phyloP scores from a whole-genome alignment of 1,284 basidiomycete genomes.

The Afroboletus lepidellus region DNA sequence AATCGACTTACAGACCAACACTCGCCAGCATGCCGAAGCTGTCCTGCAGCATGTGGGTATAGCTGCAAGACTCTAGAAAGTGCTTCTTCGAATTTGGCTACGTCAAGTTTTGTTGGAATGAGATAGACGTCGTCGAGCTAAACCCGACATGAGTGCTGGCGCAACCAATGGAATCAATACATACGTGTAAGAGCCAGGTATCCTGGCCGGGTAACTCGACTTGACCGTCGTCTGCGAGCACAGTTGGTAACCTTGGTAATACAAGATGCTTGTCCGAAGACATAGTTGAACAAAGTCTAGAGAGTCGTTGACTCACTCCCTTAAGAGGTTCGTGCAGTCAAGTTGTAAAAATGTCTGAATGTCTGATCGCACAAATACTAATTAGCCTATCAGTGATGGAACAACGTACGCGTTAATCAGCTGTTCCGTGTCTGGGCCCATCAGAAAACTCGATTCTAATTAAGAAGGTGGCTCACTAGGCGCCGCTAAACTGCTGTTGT shows the following conservation, averaged over 20 bases:
- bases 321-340: too few species aligned
- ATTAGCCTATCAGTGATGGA: too few species aligned
- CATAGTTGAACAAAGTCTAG: conserved; percentile 5
- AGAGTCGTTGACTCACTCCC: not conserved
- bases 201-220: conserved; percentile 8
- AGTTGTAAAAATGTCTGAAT: too few species aligned
- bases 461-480: too few species aligned
- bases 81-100: conserved; percentile 1
- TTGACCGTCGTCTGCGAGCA: not conserved
- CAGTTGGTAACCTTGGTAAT: conserved; percentile 1
- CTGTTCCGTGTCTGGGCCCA: too few species aligned
- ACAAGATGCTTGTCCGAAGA: not conserved
- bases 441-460: too few species aligned
- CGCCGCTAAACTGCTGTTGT: too few species aligned
- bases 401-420: too few species aligned
- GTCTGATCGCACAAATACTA: too few species aligned
- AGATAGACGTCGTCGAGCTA: conserved; percentile 17
- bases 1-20: conserved; percentile 29
- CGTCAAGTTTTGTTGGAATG: conserved; percentile 22
- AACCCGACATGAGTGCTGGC: not conserved
- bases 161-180: not conserved
- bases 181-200: not conserved
- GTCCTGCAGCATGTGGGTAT: conserved; percentile 30
- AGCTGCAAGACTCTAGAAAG: conserved; percentile 13
- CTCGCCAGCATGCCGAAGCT: conserved; percentile 10